Evolutionary conservation across 1,284 basidiomycete species (phyloP), one percentile per base, ranked within the genome.

Genomic region (Austroboletus niveus): DNA sequence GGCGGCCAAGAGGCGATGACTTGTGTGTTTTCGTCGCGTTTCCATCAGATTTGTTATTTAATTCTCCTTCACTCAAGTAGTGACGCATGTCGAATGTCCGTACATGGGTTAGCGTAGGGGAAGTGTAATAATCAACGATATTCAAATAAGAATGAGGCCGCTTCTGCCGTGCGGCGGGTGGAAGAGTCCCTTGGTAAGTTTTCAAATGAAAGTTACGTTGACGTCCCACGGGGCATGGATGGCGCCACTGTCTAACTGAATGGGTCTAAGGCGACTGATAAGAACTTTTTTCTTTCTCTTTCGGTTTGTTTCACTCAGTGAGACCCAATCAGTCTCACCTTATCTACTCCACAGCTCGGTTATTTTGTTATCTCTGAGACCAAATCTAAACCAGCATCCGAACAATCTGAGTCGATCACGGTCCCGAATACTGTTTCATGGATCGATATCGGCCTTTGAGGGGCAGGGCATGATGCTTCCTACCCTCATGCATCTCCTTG

Each of bases 1-100:
- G 3, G 70, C 78, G 9, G 60, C 74, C 32, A 81, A 81, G 62
- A 67, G 64, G 62, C 70, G 70, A 59, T 73, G 55, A 69, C 50
- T 29, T 12, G 22, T 29, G 31, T 38, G 8, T 30, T 15, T 17
- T 27, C n/a, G 17, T 8, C 36, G n/a, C 36, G 36, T 34, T 34
- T 15, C 27, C 27, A 27, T 30, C 30, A 30, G 30, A 30, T 9
- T 38, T 8, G 36, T n/a, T n/a, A 17, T 17, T 20, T 17, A 8
- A 36, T 36, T 8, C 15, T 38, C n/a, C 8, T n/a, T 35, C 32
- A 11, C 34, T 14, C n/a, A 22, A 8, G 14, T 32, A 11, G 30
- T 32, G n/a, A 42, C 27, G n/a, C 15, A 30, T 30, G 8, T 9
- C 30, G 30, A 30, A 30, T 30, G 27, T 27, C n/a, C 30, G 10